These are phyloP conservation scores for Leccinum fuscescens DNA, from an alignment of 1,284 basidiomycete species.

Conservation along the genomic window DNA sequence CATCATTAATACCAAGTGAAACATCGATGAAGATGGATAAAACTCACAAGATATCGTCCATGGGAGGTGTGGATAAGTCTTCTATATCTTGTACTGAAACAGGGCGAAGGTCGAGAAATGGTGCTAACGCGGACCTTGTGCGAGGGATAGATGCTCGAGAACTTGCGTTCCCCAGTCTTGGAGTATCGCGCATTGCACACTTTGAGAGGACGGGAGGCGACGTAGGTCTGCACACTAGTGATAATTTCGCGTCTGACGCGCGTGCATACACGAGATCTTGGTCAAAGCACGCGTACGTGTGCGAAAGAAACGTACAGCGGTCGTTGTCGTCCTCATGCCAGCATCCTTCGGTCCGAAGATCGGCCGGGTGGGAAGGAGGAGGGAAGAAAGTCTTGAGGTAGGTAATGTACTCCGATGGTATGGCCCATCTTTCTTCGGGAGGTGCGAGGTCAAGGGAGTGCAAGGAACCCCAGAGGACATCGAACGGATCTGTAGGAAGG, in stretches of 20 bases:
- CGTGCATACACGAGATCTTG: constrained; percentile 17
- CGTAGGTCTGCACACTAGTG: constrained; percentile 32
- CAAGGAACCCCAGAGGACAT: constrained; percentile 37
- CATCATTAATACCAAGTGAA: not conserved
- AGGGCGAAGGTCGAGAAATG: constrained; percentile 14
- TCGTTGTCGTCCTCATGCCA: constrained; percentile 36
- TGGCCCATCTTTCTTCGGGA: constrained; percentile 46
- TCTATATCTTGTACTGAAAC: constrained; percentile 24
- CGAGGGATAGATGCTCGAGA: constrained; percentile 28
- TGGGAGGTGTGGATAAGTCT: constrained; percentile 23
- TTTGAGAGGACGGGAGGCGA: constrained; percentile 42
- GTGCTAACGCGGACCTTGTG: constrained; percentile 22
- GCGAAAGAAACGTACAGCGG: constrained; percentile 28
- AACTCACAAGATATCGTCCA: constrained; percentile 36
- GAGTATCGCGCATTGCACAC: constrained; percentile 40
- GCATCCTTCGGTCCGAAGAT: constrained; percentile 33
- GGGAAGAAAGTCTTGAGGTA: constrained; percentile 38
- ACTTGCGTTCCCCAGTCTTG: constrained; percentile 25
- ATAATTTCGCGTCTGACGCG: constrained; percentile 24
- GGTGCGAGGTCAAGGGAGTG: constrained; percentile 33
- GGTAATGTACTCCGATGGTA: constrained; percentile 36
- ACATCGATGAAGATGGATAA: not conserved
- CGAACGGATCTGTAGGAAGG: constrained; percentile 51
- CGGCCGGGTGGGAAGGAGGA: constrained; percentile 18
- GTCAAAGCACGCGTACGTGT: constrained; percentile 13